Evolutionary conservation across 768 basidiomycete genomes (phyloP).

Genomic region (Floccularia luteovirens): DNA sequence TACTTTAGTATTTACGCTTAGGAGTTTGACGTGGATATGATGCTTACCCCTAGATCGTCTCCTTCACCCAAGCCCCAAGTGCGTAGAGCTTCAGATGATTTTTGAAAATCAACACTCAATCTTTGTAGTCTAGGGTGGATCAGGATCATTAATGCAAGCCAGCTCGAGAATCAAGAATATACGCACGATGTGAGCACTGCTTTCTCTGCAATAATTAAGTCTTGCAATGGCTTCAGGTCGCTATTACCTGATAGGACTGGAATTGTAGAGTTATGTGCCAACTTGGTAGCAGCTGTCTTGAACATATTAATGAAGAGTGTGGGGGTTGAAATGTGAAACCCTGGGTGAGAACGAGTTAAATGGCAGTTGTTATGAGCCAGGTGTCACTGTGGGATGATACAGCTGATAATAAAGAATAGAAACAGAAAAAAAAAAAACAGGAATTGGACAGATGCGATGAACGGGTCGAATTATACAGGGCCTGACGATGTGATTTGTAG

Average conservation of each 20-base stretch:
- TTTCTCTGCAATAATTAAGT: constrained; percentile 88
- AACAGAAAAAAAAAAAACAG: too few relatives aligned
- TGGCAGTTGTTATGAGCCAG: not conserved
- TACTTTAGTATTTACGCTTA: constrained; percentile 2
- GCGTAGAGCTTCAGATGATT: constrained; percentile 66
- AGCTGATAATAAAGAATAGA: too few relatives aligned
- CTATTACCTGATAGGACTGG: constrained; percentile 64
- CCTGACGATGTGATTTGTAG: too few relatives aligned
- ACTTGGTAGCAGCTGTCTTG: constrained; percentile 68
- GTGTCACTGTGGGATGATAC: too few relatives aligned
- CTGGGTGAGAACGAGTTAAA: not conserved
- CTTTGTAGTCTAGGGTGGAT: constrained; percentile 39
- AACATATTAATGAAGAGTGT: constrained; percentile 43
- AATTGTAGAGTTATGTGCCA: constrained; percentile 85
- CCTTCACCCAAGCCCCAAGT: constrained; percentile 76
- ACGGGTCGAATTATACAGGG: too few relatives aligned
- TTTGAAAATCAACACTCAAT: constrained; percentile 56
- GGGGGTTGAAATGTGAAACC: not conserved
- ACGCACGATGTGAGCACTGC: constrained; percentile 61
- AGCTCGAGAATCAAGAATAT: not conserved
- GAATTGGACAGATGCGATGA: too few relatives aligned
- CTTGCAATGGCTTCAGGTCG: constrained; percentile 77
- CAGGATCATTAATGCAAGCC: not conserved
- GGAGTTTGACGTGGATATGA: constrained; percentile 5
- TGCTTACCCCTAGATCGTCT: constrained; percentile 69